Evolutionary conservation across 73 alveolate species (phyloP).

Genomic region (Paramecium sexaurelia): DNA sequence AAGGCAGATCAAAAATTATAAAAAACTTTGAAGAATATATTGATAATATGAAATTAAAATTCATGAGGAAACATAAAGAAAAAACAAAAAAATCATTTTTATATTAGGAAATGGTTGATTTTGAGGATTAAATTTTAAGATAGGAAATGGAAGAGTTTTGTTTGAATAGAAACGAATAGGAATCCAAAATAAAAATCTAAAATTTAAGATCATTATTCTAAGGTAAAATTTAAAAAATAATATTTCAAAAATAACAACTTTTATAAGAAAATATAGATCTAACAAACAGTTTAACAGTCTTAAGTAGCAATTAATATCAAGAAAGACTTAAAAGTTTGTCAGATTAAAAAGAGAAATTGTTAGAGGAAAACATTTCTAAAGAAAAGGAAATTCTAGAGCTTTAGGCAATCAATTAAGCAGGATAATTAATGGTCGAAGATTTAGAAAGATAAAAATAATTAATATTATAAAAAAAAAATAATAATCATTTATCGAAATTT

Average conservation of each 20-base stretch:
- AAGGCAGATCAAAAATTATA: neutral
- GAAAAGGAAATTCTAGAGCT: neutral
- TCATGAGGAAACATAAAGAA: neutral
- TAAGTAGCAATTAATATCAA: neutral
- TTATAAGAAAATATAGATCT: neutral
- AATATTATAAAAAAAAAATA: neutral
- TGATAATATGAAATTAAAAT: neutral
- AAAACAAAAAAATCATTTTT: neutral
- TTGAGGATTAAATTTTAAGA: neutral
- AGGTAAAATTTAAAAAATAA: neutral
- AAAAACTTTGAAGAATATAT: neutral
- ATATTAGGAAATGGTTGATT: neutral
- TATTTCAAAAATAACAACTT: neutral
- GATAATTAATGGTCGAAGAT: neutral
- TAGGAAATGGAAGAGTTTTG: neutral
- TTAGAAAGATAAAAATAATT: neutral
- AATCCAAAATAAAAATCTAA: neutral
- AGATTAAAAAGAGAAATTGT: neutral
- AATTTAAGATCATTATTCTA: neutral
- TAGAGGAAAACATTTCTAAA: neutral
- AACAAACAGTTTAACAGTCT: neutral
- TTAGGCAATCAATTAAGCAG: neutral
- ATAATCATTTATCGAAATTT: neutral
- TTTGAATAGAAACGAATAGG: neutral
- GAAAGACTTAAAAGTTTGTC: neutral